A percentile compares a stretch with the other conserved stretches of the same genome.
Conservation (phyloP, 2,329 filamentous ascomycete species). For the Xylaria sp. region DNA sequence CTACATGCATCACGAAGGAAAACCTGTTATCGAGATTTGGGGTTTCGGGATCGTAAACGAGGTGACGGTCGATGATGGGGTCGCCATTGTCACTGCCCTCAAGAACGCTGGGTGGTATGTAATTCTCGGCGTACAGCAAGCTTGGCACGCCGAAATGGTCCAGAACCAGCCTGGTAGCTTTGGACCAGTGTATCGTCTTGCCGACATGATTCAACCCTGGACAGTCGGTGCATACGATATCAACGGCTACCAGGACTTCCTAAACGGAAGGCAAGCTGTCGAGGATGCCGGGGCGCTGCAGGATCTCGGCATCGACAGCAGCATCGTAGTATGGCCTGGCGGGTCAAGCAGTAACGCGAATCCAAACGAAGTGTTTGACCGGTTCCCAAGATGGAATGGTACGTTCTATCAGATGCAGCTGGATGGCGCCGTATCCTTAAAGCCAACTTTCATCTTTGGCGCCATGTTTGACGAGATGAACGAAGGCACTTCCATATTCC, state of each 20-base stretch:
- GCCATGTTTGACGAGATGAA: conserved; percentile 47
- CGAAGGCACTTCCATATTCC: conserved; percentile 44
- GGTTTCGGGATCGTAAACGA: conserved; percentile 43
- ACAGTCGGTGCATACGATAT: conserved; percentile 44
- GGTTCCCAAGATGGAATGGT: conserved; percentile 43
- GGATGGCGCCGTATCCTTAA: conserved; percentile 41
- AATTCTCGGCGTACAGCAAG: conserved; percentile 45
- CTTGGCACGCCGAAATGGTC: conserved; percentile 45
- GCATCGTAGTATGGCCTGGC: conserved; percentile 46
- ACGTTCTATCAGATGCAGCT: conserved; percentile 46
- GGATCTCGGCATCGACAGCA: conserved; percentile 43
- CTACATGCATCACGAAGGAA: conserved; percentile 46
- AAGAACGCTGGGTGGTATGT: conserved; percentile 45
- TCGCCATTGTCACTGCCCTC: conserved; percentile 43
- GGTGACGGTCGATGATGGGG: conserved; percentile 42
- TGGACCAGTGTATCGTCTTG: conserved; percentile 43
- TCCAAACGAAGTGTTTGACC: conserved; percentile 39
- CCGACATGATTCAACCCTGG: conserved; percentile 47
- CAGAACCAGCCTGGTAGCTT: conserved; percentile 40
- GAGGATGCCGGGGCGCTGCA: conserved; percentile 40
- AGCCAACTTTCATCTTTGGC: conserved; percentile 45
- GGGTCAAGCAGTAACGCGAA: conserved; percentile 42
- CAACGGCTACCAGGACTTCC: conserved; percentile 40
- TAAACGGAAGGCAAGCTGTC: conserved; percentile 42
- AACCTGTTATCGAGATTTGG: conserved; percentile 46